These are phyloP conservation scores for Penicillium hordei DNA, from an alignment of 2,329 filamentous ascomycete genomes.

Conservation along the genomic window DNA sequence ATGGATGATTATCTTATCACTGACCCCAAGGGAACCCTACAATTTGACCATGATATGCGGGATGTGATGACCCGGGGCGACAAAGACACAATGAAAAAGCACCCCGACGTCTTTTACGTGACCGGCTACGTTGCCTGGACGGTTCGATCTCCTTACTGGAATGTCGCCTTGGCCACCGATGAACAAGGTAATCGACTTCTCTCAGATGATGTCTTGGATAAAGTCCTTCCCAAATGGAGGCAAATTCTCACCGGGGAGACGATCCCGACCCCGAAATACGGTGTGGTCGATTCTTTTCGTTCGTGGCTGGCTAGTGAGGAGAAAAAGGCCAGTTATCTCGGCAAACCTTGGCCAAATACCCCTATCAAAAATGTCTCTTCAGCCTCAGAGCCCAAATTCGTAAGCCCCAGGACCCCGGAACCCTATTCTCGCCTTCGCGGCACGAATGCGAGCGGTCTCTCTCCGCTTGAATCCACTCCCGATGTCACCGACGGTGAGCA, in stretches of 20 bases:
- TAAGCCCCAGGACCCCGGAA: not conserved
- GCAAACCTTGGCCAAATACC: not conserved
- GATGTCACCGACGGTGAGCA: not conserved
- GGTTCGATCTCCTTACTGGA: not conserved
- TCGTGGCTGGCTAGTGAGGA: not conserved
- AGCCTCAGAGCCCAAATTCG: no score
- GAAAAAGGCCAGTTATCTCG: not conserved
- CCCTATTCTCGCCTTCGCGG: not conserved
- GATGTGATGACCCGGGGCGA: not conserved
- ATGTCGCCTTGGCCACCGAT: conserved; percentile 1
- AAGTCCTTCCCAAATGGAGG: not conserved
- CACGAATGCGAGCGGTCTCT: not conserved
- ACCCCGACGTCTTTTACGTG: not conserved
- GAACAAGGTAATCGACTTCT: not conserved
- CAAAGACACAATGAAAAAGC: not conserved
- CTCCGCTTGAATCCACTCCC: not conserved
- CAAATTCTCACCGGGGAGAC: not conserved
- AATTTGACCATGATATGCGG: not conserved
- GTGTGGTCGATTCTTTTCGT: not conserved
- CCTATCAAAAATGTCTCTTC: not conserved
- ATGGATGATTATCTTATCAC: not conserved
- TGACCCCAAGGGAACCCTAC: not conserved
- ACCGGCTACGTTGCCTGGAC: conserved; percentile 1
- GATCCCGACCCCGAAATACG: not conserved
- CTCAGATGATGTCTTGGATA: not conserved